phyloP scores from a whole-genome alignment of 441 rosid species.

The Pelargonium fulgidum region DNA sequence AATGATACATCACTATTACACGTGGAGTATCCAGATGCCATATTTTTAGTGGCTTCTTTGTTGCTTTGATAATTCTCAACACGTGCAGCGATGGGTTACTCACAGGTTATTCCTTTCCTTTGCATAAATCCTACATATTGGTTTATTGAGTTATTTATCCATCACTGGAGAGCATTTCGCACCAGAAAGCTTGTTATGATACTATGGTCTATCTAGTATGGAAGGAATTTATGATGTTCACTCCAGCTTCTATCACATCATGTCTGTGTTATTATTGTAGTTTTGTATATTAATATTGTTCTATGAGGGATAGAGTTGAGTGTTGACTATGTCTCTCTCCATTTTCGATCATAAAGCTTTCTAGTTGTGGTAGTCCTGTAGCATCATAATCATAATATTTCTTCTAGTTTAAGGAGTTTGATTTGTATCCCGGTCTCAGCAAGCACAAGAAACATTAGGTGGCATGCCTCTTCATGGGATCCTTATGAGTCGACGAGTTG shows the following conservation, averaged over 20 bases:
- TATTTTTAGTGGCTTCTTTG: neutral
- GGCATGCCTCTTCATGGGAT: neutral
- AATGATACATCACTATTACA: neutral
- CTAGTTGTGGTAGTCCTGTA: neutral
- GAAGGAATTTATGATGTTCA: neutral
- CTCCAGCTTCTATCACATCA: neutral
- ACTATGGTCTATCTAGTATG: neutral
- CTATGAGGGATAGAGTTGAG: neutral
- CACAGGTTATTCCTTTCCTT: neutral
- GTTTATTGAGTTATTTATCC: neutral
- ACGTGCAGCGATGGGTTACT: neutral
- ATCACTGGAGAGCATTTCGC: neutral
- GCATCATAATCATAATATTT: neutral
- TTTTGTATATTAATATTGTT: neutral
- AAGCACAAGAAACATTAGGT: neutral
- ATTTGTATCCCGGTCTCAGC: neutral
- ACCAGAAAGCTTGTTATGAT: neutral
- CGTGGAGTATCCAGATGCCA: neutral
- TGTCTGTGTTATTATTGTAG: neutral
- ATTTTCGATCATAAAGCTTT: neutral
- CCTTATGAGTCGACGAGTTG: neutral
- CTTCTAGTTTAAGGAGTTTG: neutral
- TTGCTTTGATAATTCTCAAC: neutral
- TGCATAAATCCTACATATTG: neutral
- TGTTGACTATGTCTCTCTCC: neutral